A percentile compares a stretch with the other conserved stretches of the same genome.
Conservation (phyloP, 495 filamentous ascomycete genomes). For the Pseudevernia furfuracea region DNA sequence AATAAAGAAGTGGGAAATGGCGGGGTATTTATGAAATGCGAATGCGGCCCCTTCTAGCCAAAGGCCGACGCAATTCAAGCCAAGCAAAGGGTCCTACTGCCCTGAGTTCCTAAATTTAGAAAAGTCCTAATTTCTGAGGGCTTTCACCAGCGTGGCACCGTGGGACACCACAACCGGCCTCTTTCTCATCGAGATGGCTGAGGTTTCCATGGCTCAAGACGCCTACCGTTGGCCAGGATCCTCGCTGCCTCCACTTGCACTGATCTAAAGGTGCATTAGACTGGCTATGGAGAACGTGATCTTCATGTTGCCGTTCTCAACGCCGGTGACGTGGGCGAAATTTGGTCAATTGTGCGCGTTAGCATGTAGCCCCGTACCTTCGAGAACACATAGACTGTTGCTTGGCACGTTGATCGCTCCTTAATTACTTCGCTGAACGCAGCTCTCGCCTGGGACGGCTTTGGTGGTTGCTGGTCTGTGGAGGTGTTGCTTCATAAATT, state of each 20-base stretch:
- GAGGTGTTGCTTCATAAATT: too few relatives aligned
- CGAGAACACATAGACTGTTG: not conserved
- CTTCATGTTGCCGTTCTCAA: not conserved
- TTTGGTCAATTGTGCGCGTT: conserved; percentile 12
- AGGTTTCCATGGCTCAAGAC: too few relatives aligned
- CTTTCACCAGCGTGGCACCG: too few relatives aligned
- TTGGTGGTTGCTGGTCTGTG: too few relatives aligned
- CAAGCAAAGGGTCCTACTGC: not conserved
- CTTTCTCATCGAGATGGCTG: too few relatives aligned
- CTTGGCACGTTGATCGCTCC: not conserved
- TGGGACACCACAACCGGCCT: too few relatives aligned
- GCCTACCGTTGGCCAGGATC: too few relatives aligned
- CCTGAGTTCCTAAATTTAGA: not conserved
- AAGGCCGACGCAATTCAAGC: too few relatives aligned
- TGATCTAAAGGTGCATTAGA: not conserved
- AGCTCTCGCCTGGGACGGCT: too few relatives aligned
- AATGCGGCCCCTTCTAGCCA: not conserved
- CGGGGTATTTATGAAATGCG: conserved; percentile 2
- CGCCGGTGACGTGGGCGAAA: not conserved
- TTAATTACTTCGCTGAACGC: not conserved
- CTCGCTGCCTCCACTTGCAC: not conserved
- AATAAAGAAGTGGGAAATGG: not conserved
- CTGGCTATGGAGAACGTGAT: not conserved
- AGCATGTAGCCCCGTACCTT: not conserved
- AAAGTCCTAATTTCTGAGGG: not conserved